phyloP scores from a whole-genome alignment of 2,329 filamentous ascomycete genomes.

The Phaeosphaeria sp. region DNA sequence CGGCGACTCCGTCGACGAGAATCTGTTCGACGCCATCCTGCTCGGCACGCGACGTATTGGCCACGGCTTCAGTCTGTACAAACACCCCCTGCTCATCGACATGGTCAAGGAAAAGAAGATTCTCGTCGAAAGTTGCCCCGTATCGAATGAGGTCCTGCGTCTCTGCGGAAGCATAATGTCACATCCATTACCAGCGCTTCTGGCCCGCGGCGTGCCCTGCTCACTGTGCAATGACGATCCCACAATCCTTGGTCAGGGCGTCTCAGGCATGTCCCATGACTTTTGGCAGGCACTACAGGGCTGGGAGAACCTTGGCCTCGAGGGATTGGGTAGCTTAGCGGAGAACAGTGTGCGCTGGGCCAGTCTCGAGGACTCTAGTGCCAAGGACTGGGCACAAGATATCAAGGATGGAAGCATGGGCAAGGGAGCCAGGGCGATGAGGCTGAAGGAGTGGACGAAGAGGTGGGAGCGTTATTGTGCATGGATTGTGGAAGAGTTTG shows the following conservation, averaged over 20 bases:
- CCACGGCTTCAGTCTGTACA: slow-evolving; percentile 86
- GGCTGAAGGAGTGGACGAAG: slow-evolving; percentile 77
- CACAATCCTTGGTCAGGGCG: slow-evolving; percentile 83
- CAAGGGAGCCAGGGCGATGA: slow-evolving; percentile 70
- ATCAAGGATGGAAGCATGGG: slow-evolving; percentile 78
- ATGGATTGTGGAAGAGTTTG: slow-evolving; percentile 83
- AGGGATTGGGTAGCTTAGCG: slow-evolving; percentile 82
- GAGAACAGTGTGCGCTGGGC: slow-evolving; percentile 94
- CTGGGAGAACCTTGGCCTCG: slow-evolving; percentile 88
- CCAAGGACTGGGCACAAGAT: slow-evolving; percentile 73
- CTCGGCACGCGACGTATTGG: slow-evolving; percentile 89
- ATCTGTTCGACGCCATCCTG: slow-evolving; percentile 87
- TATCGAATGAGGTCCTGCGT: slow-evolving; percentile 86
- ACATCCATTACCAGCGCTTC: slow-evolving; percentile 81
- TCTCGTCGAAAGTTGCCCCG: slow-evolving; percentile 86
- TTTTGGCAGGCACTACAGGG: slow-evolving; percentile 94
- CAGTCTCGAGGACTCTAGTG: slow-evolving; percentile 79
- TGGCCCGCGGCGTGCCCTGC: slow-evolving; percentile 84
- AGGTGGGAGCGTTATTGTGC: slow-evolving; percentile 91
- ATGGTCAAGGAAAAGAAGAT: slow-evolving; percentile 90
- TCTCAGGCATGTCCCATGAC: slow-evolving; percentile 84
- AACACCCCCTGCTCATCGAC: slow-evolving; percentile 87
- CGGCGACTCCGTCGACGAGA: slow-evolving; percentile 77
- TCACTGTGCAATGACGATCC: slow-evolving; percentile 91
- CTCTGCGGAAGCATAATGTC: slow-evolving; percentile 77